Base-by-base conservation (phyloP, 1,139 yeast genomes). In the Eremothecium coryli region DNA sequence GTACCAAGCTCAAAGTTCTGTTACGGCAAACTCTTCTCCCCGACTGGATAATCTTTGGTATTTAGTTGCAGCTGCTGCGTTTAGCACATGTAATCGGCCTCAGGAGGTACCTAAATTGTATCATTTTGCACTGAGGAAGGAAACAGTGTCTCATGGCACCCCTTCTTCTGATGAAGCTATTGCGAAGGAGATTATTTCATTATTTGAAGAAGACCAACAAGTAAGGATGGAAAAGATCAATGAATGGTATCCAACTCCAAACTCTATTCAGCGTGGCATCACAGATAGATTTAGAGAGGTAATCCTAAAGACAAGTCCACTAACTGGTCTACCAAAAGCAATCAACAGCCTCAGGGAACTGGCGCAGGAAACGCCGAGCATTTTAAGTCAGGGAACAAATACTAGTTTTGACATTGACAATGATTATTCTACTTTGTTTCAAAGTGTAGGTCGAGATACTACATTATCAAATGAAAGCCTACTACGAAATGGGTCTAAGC, bases 251-350 rank as follows among this genome's bases (percentile, higher is more conserved):
- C 23, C 30, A 5, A 41, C 39, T 14, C 55, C 56, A 3, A 44
- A 49, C 4, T 32, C 31, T 9, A 28, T 31, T 6, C 59, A 54
- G 34, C 37, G 33, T 16, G 36, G 29, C 23, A 56, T 78, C 7
- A 76, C 88, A 0, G 64, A 68, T 29, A 71, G 79, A 48, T 64
- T 81, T 38, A 64, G 94, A 39, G 96, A 86, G 50, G 77, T 86
- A 8, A 61, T 86, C 5, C 61, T 86, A 50, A 86, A 86, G 54
- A 68, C 84, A 6, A 69, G 81, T 2, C 93, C 94, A 0, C 62
- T 86, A 32, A 73, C 77, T 11, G 96, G 96, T 0, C 65, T 86
- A 16, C 96, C 96, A 1, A 79, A 78, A 46, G 72, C 88, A 2
- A 86, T 86, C 55, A 86, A 86, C 55, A 73, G 93, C 2, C 61